Evolutionary conservation across 164 flowering plant genomes (phyloP), one percentile per base, ranked within the genome.

Genomic region (Annona cherimola): DNA sequence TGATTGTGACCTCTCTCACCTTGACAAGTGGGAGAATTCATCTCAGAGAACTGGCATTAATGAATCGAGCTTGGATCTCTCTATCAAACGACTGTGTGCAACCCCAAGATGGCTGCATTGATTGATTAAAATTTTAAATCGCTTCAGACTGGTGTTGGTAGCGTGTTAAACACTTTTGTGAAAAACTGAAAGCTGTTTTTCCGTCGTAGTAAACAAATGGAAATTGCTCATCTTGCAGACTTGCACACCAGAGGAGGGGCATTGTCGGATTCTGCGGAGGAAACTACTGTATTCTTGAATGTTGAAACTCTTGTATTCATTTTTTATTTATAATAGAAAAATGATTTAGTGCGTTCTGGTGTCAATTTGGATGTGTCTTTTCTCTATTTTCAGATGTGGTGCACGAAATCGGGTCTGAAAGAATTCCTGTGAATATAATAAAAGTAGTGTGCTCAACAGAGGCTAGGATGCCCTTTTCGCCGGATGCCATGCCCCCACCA

Each of bases 81-180:
- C 69, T 42, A 42, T 67, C 7, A n/a, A 45, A 67, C 54, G 44
- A 54, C 16, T 74, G 77, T 20, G 18, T 45, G 70, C 35, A 65
- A 19, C 70, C 45, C 40, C 42, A 50, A 11, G 12, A 11, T 67
- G 54, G 39, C 20, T 45, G 6, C 12, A 1, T 68, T 11, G 3
- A 54, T 50, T 45, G 39, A 68, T 68, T 35, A 2, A 16, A 68
- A 46, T 68, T 46, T 35, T 3, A 16, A 68, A 46, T 68, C 45
- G 40, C 8, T 26, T 35, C 26, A 0, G 42, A 50, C n/a, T 20
- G 45, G 66, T 63, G 35, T 40, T 42, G 16, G 6, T 45, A 16
- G 5, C 12, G 2, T 26, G 42, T 68, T 45, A 26, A 46, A 42
- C 54, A 67, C 35, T 19, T 5, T 20, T 9, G 2, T n/a, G 39